Conservation (phyloP, 768 basidiomycete genomes). For the Neoboletus brunneissimus region DNA sequence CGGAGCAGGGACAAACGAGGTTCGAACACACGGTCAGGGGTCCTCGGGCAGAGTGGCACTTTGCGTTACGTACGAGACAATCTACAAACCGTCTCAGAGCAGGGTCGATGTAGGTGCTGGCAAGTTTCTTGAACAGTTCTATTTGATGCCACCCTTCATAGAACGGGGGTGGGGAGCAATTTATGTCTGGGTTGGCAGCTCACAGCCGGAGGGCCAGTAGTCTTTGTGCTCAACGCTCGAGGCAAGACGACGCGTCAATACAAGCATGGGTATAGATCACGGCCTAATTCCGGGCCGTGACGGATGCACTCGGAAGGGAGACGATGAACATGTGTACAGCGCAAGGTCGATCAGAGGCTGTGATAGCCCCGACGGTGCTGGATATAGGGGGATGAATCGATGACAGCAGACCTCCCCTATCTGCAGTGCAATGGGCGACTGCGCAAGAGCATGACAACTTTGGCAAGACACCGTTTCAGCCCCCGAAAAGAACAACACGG, state of each 20-base stretch:
- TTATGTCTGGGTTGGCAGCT: background rate
- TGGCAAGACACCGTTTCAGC: background rate
- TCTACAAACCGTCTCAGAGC: background rate
- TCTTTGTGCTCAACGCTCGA: background rate
- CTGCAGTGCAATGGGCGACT: background rate
- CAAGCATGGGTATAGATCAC: background rate
- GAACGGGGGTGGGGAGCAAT: background rate
- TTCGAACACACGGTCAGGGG: background rate
- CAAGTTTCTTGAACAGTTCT: background rate
- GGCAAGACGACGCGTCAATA: too few species aligned
- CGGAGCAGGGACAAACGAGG: background rate
- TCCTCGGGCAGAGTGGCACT: background rate
- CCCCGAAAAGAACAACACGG: background rate
- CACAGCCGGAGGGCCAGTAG: background rate
- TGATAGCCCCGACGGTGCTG: background rate
- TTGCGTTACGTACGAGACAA: background rate
- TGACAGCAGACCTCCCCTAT: background rate
- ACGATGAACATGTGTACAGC: background rate
- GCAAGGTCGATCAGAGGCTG: background rate
- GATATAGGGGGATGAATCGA: too few species aligned
- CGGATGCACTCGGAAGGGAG: background rate
- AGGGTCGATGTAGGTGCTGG: background rate
- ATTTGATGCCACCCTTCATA: background rate
- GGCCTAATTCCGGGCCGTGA: background rate
- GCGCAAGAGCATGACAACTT: constrained; percentile 4